Conservation (phyloP, 345 rosid species). For the Adansonia digitata region DNA sequence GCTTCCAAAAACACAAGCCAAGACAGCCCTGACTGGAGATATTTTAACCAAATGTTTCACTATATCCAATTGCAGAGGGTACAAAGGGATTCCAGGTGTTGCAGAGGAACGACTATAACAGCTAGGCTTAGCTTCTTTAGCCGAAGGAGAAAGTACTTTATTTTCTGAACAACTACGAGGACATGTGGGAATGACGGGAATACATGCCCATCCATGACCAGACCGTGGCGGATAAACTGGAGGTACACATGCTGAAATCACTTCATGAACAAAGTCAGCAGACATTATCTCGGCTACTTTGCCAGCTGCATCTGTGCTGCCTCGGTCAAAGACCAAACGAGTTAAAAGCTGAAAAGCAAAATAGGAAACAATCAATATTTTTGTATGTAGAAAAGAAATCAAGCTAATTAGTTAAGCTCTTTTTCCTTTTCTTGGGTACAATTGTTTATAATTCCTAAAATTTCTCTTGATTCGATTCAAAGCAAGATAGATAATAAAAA, state of each 20-base stretch:
- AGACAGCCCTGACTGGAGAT: slow-evolving; percentile 88
- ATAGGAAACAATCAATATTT: slow-evolving; percentile 21
- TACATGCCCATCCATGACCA: slow-evolving; percentile 98
- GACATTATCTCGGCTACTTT: slow-evolving; percentile 94
- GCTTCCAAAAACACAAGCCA: slow-evolving; percentile 97
- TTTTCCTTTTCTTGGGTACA: not conserved
- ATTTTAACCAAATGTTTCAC: slow-evolving; percentile 86
- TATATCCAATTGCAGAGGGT: slow-evolving; percentile 89
- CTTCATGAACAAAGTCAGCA: slow-evolving; percentile 98
- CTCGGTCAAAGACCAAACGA: slow-evolving; percentile 88
- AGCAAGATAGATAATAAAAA: not conserved
- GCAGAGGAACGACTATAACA: slow-evolving; percentile 65
- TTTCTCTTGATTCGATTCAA: not conserved
- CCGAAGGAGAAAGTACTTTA: slow-evolving; percentile 62
- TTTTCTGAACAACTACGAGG: slow-evolving; percentile 48
- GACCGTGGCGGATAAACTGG: slow-evolving; percentile 95
- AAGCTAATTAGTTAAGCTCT: not conserved
- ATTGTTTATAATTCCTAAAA: not conserved
- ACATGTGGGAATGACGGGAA: slow-evolving; percentile 63
- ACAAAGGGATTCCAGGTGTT: slow-evolving; percentile 71
- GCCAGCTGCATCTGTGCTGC: slow-evolving; percentile 95
- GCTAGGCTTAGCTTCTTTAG: slow-evolving; percentile 69
- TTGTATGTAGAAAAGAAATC: not conserved
- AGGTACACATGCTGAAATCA: slow-evolving; percentile 93
- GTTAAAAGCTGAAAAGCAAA: slow-evolving; percentile 75